Evolutionary conservation across 2,329 filamentous ascomycete genomes (phyloP).

Genomic region (Talaromyces sp.): DNA sequence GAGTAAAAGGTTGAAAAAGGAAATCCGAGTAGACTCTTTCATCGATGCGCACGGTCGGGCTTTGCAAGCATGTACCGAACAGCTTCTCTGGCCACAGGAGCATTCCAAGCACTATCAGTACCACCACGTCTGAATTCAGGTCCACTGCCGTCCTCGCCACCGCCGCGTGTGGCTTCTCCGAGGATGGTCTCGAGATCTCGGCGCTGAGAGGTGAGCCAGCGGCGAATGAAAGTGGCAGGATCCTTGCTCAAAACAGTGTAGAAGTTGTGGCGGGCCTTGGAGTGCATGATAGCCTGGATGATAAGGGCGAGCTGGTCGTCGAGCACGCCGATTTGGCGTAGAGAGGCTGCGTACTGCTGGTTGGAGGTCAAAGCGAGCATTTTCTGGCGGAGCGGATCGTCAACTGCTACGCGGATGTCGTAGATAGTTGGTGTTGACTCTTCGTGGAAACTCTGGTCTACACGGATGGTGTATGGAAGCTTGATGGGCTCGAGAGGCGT

Average conservation of each 20-base stretch:
- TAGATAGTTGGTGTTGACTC: conserved; percentile 76
- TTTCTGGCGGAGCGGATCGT: conserved; percentile 69
- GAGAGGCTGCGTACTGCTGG: conserved; percentile 61
- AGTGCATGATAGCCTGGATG: conserved; percentile 74
- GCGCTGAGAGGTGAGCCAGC: conserved; percentile 88
- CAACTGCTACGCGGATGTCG: conserved; percentile 77
- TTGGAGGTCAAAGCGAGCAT: conserved; percentile 63
- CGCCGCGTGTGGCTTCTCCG: conserved; percentile 64
- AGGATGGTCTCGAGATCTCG: conserved; percentile 82
- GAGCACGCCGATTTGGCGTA: conserved; percentile 68
- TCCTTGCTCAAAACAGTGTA: conserved; percentile 72
- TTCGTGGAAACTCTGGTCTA: conserved; percentile 77
- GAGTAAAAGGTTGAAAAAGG: not conserved
- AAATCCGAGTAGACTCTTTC: not conserved
- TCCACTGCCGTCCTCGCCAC: conserved; percentile 48
- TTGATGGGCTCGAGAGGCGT: conserved; percentile 73
- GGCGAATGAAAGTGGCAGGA: conserved; percentile 74
- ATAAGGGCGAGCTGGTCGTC: conserved; percentile 83
- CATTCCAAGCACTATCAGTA: conserved; percentile 57
- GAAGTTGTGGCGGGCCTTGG: conserved; percentile 87
- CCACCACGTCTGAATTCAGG: conserved; percentile 46
- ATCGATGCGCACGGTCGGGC: conserved; percentile 25
- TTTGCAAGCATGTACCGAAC: conserved; percentile 56
- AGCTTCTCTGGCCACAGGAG: conserved; percentile 54
- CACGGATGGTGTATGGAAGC: conserved; percentile 86